Evolutionary conservation across 768 basidiomycete genomes (phyloP).

Genomic region (Leucocoprinus sp.): DNA sequence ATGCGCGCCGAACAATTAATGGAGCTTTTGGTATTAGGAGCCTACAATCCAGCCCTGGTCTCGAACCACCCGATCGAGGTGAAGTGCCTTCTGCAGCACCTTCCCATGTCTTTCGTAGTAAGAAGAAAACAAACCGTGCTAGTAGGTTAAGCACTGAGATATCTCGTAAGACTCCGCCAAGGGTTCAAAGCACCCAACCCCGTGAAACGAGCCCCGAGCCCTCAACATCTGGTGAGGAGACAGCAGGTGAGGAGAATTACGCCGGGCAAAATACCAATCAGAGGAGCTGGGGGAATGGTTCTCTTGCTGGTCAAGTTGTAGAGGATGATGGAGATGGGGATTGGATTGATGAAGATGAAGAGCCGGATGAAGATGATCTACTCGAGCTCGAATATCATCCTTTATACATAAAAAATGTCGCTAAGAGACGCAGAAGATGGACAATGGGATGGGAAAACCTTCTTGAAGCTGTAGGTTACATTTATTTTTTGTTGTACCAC

Average conservation of each 20-base stretch:
- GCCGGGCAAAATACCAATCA: neutral
- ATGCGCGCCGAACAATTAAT: constrained; percentile 42
- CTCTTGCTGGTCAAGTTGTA: constrained; percentile 12
- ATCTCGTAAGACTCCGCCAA: constrained; percentile 43
- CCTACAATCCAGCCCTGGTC: constrained; percentile 60
- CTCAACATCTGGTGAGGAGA: constrained; percentile 71
- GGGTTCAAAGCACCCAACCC: constrained; percentile 79
- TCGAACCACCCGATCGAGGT: constrained; percentile 24
- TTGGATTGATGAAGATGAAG: constrained; percentile 71
- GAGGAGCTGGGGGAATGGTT: constrained; percentile 24
- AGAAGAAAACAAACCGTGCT: constrained; percentile 24
- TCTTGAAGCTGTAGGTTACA: constrained; percentile 52
- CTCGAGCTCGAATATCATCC: constrained; percentile 74
- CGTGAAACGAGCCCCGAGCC: constrained; percentile 75
- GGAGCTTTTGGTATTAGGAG: constrained; percentile 45
- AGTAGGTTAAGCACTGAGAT: constrained; percentile 19
- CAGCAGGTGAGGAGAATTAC: constrained; percentile 48
- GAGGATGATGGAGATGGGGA: constrained; percentile 41
- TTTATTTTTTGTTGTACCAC: constrained; percentile 2
- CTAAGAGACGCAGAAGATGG: constrained; percentile 65
- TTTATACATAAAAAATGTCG: constrained; percentile 52
- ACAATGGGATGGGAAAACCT: constrained; percentile 70
- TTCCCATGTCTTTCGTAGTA: constrained; percentile 36
- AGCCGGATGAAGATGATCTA: constrained; percentile 61
- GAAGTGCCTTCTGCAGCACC: constrained; percentile 53